A percentile compares a stretch with the other conserved stretches of the same genome.
Conservation (phyloP, 73 alveolate species). For the Uronychia setigera region DNA sequence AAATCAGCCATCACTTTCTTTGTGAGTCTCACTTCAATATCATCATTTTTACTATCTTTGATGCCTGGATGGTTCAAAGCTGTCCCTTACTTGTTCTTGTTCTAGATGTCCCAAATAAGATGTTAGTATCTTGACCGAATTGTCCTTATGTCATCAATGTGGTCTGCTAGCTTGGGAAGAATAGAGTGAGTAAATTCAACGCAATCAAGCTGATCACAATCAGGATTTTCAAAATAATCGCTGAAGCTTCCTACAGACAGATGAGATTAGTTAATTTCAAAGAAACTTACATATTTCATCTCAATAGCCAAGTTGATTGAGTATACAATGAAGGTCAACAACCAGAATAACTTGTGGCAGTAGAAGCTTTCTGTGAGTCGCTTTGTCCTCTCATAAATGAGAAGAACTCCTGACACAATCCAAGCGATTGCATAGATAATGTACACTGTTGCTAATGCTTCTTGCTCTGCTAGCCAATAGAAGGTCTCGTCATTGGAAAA, state of each 20-base stretch:
- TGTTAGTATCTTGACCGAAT: background rate
- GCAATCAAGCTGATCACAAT: background rate
- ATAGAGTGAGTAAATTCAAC: background rate
- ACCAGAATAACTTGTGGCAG: slow-evolving; percentile 7
- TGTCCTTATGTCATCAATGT: background rate
- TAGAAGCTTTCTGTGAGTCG: background rate
- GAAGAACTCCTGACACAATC: background rate
- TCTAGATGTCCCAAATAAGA: background rate
- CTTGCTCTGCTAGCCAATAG: background rate
- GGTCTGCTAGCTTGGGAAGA: background rate
- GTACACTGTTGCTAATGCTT: background rate
- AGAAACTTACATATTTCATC: background rate
- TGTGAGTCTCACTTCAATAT: background rate
- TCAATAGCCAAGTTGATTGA: background rate
- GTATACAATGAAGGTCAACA: background rate
- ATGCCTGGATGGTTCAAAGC: background rate
- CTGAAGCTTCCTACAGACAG: background rate
- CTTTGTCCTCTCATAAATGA: background rate
- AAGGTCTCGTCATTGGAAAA: background rate
- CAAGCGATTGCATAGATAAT: background rate
- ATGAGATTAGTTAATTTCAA: background rate
- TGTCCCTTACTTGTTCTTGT: background rate
- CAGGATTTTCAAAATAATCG: background rate
- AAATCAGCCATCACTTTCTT: background rate
- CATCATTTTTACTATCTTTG: background rate